Conservation (phyloP, 192 early-diverging fungal genomes). For the Coemansia pectinata region DNA sequence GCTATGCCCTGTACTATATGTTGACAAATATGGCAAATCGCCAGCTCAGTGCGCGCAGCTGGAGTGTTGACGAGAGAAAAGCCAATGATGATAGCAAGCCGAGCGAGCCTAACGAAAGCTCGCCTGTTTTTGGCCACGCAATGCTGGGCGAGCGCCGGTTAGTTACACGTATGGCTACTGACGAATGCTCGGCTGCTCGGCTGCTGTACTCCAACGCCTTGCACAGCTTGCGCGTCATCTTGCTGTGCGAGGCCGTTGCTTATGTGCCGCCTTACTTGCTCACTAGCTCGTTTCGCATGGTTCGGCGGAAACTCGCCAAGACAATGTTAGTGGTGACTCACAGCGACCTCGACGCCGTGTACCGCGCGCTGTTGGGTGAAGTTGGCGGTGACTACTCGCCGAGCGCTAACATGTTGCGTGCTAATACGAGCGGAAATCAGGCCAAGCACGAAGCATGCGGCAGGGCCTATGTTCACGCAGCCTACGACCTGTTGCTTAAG, state of each 20-base stretch:
- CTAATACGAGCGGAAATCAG: background rate
- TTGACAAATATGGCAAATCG: constrained; percentile 11
- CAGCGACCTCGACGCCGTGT: constrained; percentile 11
- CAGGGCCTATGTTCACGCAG: background rate
- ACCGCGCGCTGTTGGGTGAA: constrained; percentile 6
- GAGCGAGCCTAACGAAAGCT: background rate
- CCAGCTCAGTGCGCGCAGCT: constrained; percentile 9
- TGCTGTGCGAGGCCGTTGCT: constrained; percentile 12
- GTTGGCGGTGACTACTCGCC: background rate
- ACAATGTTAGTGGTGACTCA: constrained; percentile 12
- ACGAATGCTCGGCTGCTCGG: constrained; percentile 28
- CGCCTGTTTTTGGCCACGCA: background rate
- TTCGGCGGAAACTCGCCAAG: background rate
- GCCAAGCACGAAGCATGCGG: background rate
- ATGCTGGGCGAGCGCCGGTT: constrained; percentile 10
- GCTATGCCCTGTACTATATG: constrained; percentile 27
- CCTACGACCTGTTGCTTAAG: constrained; percentile 16
- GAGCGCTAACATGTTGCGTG: background rate
- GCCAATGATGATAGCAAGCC: background rate
- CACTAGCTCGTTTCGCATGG: constrained; percentile 17
- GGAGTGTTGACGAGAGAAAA: background rate
- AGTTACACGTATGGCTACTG: constrained; percentile 7
- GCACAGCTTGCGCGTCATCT: constrained; percentile 29
- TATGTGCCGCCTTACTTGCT: constrained; percentile 27
- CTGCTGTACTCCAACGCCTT: constrained; percentile 20